Evolutionary conservation across 495 filamentous ascomycete genomes (phyloP).

Genomic region (Endocarpon pusillum): DNA sequence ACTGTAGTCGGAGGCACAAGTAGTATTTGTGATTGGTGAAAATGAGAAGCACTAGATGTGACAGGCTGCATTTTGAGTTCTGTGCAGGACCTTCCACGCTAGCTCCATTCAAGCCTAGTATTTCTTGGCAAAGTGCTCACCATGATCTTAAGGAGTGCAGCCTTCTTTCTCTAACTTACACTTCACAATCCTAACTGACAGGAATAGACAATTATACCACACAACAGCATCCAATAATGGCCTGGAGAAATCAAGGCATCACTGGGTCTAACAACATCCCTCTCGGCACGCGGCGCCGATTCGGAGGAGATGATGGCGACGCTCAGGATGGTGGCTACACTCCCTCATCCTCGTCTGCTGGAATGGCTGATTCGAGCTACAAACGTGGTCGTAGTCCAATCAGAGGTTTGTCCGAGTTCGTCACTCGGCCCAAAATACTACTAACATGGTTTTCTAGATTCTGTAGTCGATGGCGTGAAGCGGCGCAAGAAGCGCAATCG

Average conservation of each 20-base stretch:
- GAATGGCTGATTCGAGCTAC: conserved; percentile 31
- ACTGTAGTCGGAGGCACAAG: no score
- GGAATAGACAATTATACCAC: no score
- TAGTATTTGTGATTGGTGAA: no score
- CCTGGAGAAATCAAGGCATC: conserved; percentile 88
- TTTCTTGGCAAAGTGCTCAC: no score
- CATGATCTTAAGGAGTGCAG: no score
- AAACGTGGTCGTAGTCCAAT: conserved; percentile 67
- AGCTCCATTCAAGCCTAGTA: no score
- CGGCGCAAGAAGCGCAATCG: conserved; percentile 94
- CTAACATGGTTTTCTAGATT: conserved; percentile 16
- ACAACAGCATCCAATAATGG: no score
- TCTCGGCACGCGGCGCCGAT: conserved; percentile 71
- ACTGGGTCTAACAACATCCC: conserved; percentile 98
- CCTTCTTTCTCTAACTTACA: no score
- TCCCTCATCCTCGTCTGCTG: conserved; percentile 29
- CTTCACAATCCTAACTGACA: no score
- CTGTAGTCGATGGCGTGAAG: conserved; percentile 52
- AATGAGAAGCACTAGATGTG: no score
- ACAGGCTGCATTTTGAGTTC: no score
- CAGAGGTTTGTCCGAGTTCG: conserved; percentile 34
- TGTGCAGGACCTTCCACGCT: no score
- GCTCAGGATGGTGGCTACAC: conserved; percentile 42
- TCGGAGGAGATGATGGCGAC: conserved; percentile 44
- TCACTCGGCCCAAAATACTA: not conserved